These are phyloP conservation scores for Phanerodontia chrysosporium DNA, from an alignment of 768 basidiomycete genomes.

Conservation along the genomic window DNA sequence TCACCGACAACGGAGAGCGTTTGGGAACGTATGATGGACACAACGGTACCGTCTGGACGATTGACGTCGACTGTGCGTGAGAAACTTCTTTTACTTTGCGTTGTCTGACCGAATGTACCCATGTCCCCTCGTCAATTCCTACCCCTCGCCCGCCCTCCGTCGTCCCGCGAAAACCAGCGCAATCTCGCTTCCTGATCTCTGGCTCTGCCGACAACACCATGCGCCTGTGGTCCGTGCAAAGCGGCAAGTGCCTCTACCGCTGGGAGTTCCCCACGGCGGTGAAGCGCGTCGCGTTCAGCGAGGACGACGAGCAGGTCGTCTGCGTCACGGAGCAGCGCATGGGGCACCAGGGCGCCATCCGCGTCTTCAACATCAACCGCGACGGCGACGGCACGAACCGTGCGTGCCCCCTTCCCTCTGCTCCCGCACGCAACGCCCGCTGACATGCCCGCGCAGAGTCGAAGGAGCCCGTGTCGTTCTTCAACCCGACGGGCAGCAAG, in stretches of 20 bases:
- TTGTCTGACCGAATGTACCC: not conserved
- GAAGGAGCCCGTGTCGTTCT: slow-evolving; percentile 68
- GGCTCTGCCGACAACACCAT: slow-evolving; percentile 94
- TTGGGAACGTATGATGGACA: slow-evolving; percentile 95
- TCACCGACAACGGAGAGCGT: slow-evolving; percentile 93
- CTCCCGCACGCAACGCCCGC: not conserved
- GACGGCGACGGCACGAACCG: slow-evolving; percentile 79
- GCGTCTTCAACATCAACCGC: slow-evolving; percentile 83
- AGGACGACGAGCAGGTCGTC: slow-evolving; percentile 77
- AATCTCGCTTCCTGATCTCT: slow-evolving; percentile 82
- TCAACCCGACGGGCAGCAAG: slow-evolving; percentile 89
- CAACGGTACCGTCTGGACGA: slow-evolving; percentile 96
- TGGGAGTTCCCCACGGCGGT: slow-evolving; percentile 99
- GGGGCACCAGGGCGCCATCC: slow-evolving; percentile 87
- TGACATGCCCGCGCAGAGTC: slow-evolving; percentile 49
- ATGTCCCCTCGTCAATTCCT: not conserved
- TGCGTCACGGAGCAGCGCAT: slow-evolving; percentile 97
- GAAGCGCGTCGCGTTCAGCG: slow-evolving; percentile 91
- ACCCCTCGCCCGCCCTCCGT: no score
- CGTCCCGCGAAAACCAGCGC: slow-evolving; percentile 42
- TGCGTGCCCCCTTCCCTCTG: slow-evolving; percentile 36
- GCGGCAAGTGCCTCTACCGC: slow-evolving; percentile 86
- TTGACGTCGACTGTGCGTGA: slow-evolving; percentile 87
- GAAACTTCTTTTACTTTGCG: not conserved
- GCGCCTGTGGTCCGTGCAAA: slow-evolving; percentile 83